These are phyloP conservation scores for Boletus sp. DNA, from an alignment of 768 basidiomycete genomes.

Conservation along the genomic window DNA sequence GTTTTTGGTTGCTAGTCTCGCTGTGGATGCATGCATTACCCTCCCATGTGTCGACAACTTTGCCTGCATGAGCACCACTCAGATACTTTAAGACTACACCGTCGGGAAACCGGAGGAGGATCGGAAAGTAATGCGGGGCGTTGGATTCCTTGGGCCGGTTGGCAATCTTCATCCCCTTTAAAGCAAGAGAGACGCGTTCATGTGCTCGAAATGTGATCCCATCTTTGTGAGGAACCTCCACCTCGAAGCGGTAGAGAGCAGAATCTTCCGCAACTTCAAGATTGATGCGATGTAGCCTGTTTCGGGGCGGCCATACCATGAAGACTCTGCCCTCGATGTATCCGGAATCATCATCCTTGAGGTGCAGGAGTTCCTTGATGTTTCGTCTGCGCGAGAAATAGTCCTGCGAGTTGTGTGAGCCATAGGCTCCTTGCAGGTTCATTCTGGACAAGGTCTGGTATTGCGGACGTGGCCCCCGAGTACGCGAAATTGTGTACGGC, in stretches of 20 bases:
- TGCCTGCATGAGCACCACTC: constrained; percentile 27
- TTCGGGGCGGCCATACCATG: constrained; percentile 45
- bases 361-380: constrained; percentile 33
- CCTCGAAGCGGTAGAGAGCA: constrained; percentile 35
- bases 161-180: constrained; percentile 42
- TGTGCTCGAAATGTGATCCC: constrained; percentile 40
- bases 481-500: too few species aligned
- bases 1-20: background rate
- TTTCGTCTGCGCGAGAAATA: constrained; percentile 29
- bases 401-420: constrained; percentile 3
- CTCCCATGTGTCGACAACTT: constrained; percentile 41
- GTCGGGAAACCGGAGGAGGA: constrained; percentile 41
- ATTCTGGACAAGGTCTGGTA: background rate
- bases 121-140: constrained; percentile 35
- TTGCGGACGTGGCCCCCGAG: constrained; percentile 1
- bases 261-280: constrained; percentile 21
- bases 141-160: constrained; percentile 26
- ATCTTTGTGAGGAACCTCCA: constrained; percentile 35
- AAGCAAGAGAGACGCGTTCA: constrained; percentile 46
- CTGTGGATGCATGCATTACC: constrained; percentile 25
- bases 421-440: background rate
- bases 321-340: constrained; percentile 42
- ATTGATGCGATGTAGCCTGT: constrained; percentile 31
- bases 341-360: constrained; percentile 33
- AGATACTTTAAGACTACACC: constrained; percentile 44